Evolutionary conservation across 108 stramenopile species (phyloP).

Genomic region (Schizochytrium sp.): DNA sequence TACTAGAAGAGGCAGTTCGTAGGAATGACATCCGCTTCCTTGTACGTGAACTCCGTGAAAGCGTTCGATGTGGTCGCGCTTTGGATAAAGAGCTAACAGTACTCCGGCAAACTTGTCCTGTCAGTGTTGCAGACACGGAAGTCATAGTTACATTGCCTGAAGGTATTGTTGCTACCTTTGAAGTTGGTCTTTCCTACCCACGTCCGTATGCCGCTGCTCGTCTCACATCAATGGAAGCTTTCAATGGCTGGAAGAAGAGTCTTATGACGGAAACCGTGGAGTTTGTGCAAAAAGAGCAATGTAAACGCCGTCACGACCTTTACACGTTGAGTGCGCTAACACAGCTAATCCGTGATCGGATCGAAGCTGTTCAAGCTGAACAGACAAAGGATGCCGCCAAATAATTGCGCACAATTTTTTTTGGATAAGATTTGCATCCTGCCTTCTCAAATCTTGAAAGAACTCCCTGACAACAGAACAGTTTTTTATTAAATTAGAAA

Average conservation of each 20-base stretch:
- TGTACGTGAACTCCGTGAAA: constrained; percentile 34
- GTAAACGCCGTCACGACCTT: neutral
- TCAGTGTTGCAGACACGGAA: constrained; percentile 27
- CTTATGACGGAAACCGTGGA: neutral
- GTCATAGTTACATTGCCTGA: constrained; percentile 38
- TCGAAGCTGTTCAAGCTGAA: neutral
- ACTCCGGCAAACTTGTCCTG: neutral
- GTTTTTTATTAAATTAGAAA: no score
- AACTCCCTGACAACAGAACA: no score
- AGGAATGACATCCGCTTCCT: constrained; percentile 58
- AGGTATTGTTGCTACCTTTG: constrained; percentile 40
- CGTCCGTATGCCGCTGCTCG: neutral
- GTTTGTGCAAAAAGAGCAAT: neutral
- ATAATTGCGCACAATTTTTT: no score
- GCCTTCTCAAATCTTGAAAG: no score
- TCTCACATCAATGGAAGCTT: constrained; percentile 54
- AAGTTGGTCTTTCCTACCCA: constrained; percentile 7
- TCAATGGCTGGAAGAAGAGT: constrained; percentile 48
- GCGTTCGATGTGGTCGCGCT: neutral
- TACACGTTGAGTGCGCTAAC: constrained; percentile 12
- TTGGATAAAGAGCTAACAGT: constrained; percentile 21
- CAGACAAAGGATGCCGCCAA: neutral
- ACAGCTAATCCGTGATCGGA: neutral
- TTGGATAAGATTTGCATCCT: no score
- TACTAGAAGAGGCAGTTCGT: neutral